phyloP scores from a whole-genome alignment of 202 grass and related monocot species.

The Carex arenaria region DNA sequence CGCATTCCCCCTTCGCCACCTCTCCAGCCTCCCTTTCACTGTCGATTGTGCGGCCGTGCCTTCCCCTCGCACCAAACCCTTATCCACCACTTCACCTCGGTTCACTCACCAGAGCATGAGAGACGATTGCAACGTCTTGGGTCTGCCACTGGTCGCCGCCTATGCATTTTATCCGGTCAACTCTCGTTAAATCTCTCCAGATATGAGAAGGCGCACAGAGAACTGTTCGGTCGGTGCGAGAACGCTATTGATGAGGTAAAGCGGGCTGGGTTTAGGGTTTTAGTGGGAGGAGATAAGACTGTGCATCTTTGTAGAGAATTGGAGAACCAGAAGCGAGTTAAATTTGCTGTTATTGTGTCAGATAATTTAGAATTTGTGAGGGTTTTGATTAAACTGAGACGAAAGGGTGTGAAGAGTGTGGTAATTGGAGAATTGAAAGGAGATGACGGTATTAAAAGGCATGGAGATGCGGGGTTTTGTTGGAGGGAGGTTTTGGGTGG shows the following conservation, averaged over 20 bases:
- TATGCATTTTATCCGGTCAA: neutral
- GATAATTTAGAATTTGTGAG: conserved; percentile 7
- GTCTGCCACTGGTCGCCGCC: neutral
- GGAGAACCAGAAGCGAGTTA: neutral
- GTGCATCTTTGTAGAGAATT: neutral
- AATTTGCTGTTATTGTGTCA: neutral
- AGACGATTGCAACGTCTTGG: neutral
- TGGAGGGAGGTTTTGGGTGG: neutral
- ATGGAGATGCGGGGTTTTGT: neutral
- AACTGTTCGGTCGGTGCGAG: neutral
- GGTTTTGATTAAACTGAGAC: neutral
- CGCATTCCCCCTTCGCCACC: neutral
- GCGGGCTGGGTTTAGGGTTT: neutral
- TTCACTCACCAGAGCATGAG: neutral
- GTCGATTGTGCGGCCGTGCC: neutral
- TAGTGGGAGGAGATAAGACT: neutral
- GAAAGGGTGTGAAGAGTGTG: neutral
- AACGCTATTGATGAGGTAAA: neutral
- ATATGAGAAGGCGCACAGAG: neutral
- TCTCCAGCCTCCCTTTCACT: neutral
- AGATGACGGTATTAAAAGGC: neutral
- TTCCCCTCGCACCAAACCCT: neutral
- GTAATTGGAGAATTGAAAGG: conserved; percentile 9
- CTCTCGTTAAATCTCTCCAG: neutral
- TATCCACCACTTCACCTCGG: neutral